Evolutionary conservation across 371 early-diverging fungal genomes (phyloP), one percentile per base, ranked within the genome.

Genomic region (Funneliformis caledonium): DNA sequence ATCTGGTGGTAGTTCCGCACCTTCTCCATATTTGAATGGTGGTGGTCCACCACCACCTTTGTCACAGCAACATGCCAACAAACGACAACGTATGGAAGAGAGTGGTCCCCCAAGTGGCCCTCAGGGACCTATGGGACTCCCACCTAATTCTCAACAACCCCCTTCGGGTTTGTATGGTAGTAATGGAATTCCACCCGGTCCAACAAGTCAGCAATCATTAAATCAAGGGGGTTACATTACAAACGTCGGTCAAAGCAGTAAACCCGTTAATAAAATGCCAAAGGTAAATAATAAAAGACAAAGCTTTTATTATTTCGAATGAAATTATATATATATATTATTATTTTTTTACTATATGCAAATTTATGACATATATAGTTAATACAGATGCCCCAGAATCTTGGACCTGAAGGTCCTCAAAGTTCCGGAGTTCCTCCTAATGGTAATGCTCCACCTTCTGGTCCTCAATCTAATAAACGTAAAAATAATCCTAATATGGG

Each of bases 11-110:
- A 61, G 82, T 83, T 67, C 85, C 60, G 68, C 80, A 60, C 37
- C 82, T 70, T 62, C 79, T 61, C 81, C 78, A 26, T 83, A 83
- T 78, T 43, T 83, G 10, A 84, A 81, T 69, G 82, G 84, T 56
- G 70, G 80, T 50, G 82, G 84, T 61, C 84, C 81, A 22, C 78
- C 77, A 50, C 62, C 72, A n/a, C 47, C 48, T 50, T 75, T 64
- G 67, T 60, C 79, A 60, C 76, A 76, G 75, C 45, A 26, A 26
- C 80, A 81, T 61, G 50, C 79, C 37, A 12, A 61, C 14, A 83
- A 81, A 68, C 81, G 81, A 42, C 74, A 47, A 3, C 72, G 81
- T 43, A 42, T 78, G 19, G 80, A 76, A 33, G 80, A 81, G 37
- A 48, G 59, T 31, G 59, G 52, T 42, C 59, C 80, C 31, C 76